Evolutionary conservation across 2,329 filamentous ascomycete species (phyloP), one percentile per base, ranked within the genome.

Genomic region (Sphaerulina vaccinii): DNA sequence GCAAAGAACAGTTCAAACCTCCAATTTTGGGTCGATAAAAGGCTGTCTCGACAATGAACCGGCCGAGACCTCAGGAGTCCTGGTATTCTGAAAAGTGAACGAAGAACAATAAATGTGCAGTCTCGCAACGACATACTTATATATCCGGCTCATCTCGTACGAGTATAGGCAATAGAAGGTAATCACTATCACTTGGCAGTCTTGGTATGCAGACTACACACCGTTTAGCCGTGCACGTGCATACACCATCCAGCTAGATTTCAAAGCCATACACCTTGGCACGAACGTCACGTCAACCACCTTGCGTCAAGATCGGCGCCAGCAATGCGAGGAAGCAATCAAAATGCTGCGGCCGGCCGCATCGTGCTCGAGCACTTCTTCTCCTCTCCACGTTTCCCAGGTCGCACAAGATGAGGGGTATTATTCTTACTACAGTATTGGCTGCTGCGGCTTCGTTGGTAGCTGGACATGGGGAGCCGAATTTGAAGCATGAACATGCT

Each of bases 401-500:
- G 22, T 21, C 32, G 10, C 19, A 39, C 35, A 48, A 42, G 29
- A 43, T 42, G 43, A 45, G 18, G 36, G 18, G 24, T 33, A 48
- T 52, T 10, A 42, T 35, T 22, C n/a, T n/a, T n/a, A n/a, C n/a
- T n/a, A n/a, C n/a, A n/a, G n/a, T n/a, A n/a, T n/a, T n/a, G n/a
- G 27, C 27, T 21, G 46, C 57, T 1, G 44, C 49, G 18, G 46
- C 50, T 15, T 37, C 51, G 27, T 27, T 51, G 13, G 55, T 37
- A 6, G 16, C 43, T 13, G 58, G 48, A 7, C 50, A 58, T 49
- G 57, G 52, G 39, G 54, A 49, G 35, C 49, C 49, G 3, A 43
- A 57, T 36, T 32, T 60, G 23, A 51, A 50, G 35, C 51, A 58
- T 37, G 59, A 62, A 33, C 57, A 62, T 38, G 52, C 51, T 5